phyloP scores from a whole-genome alignment of 1,284 basidiomycete genomes.

The Serendipita sp. region DNA sequence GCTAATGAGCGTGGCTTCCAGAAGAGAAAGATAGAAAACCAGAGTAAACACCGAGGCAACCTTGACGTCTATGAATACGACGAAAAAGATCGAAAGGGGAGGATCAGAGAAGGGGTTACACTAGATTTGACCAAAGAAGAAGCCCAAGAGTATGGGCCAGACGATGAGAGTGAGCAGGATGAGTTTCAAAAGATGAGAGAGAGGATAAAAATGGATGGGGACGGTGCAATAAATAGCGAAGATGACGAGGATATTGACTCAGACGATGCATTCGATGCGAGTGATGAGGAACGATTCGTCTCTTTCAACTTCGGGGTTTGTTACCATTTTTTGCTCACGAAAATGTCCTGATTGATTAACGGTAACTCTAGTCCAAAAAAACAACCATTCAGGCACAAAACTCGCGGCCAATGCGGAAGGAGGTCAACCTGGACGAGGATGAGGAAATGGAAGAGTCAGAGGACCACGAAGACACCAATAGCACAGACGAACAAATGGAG shows the following conservation, averaged over 20 bases:
- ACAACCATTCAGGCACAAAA: conserved; percentile 7
- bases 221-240: conserved; percentile 26
- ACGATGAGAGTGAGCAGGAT: background rate
- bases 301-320: conserved; percentile 33
- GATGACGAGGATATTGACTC: conserved; percentile 73
- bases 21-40: background rate
- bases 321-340: background rate
- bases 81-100: background rate
- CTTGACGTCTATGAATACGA: background rate
- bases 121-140: background rate
- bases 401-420: conserved; percentile 18
- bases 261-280: conserved; percentile 68
- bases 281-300: conserved; percentile 66
- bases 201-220: conserved; percentile 9
- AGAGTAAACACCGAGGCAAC: background rate
- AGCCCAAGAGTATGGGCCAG: background rate
- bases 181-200: conserved; percentile 6
- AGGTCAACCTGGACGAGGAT: conserved; percentile 10
- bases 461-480: conserved; percentile 25
- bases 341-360: conserved; percentile 1
- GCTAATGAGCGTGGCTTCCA: background rate
- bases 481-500: conserved; percentile 23
- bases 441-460: conserved; percentile 8
- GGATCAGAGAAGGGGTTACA: background rate
- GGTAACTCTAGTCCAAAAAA: conserved; percentile 4